Evolutionary conservation across 1,139 yeast genomes (phyloP).

Genomic region (Sugiyamaella neomexicana): DNA sequence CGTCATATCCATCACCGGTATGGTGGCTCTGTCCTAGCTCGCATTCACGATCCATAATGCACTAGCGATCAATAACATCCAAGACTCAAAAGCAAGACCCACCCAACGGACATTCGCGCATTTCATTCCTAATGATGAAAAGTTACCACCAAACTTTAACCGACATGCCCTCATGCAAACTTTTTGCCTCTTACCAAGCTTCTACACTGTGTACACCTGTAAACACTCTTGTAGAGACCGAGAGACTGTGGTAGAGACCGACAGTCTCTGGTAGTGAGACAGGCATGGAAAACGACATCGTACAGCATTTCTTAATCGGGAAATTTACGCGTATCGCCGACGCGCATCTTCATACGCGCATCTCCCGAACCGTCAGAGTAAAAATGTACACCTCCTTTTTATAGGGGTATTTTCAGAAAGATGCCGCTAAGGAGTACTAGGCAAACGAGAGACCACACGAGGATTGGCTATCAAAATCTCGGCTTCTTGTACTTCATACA

Average conservation of each 20-base stretch:
- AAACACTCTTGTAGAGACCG: too few species aligned
- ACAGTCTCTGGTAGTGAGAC: background rate
- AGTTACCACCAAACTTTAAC: background rate
- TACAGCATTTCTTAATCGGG: background rate
- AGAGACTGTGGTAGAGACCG: too few species aligned
- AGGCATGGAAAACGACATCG: background rate
- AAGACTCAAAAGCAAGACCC: background rate
- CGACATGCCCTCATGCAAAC: background rate
- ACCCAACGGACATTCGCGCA: background rate
- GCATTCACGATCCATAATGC: too few species aligned
- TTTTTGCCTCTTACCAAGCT: background rate
- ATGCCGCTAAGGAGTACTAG: background rate
- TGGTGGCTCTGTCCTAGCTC: too few species aligned
- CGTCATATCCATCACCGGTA: too few species aligned
- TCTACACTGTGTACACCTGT: background rate
- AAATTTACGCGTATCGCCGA: slow-evolving; percentile 3
- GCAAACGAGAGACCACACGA: too few species aligned
- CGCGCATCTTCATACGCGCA: slow-evolving; percentile 6
- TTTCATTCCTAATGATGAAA: background rate
- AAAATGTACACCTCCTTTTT: slow-evolving; percentile 16
- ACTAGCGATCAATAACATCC: background rate
- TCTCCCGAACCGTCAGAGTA: slow-evolving; percentile 2
- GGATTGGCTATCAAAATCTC: too few species aligned
- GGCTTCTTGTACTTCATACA: too few species aligned
- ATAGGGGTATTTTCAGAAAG: slow-evolving; percentile 1